Conservation (phyloP, 768 basidiomycete species). For the Artomyces pyxidatus region DNA sequence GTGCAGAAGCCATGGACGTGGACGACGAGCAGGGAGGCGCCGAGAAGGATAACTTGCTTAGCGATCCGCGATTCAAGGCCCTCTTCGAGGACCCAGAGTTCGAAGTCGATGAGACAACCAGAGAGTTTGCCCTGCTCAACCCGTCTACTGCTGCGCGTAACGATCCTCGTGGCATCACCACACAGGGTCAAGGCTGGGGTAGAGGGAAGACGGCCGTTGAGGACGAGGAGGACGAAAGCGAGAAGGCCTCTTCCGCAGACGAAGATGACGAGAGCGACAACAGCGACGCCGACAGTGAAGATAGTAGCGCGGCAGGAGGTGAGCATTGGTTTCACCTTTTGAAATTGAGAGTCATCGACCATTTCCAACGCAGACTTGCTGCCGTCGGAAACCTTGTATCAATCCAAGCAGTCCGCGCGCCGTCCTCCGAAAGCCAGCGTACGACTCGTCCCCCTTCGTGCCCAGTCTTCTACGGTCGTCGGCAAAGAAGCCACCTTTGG, state of each 20-base stretch:
- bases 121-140: constrained; percentile 90
- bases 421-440: constrained; percentile 44
- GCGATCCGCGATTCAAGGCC: constrained; percentile 82
- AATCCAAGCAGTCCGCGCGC: constrained; percentile 1
- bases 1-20: constrained; percentile 29
- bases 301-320: constrained; percentile 37
- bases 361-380: neutral
- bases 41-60: constrained; percentile 48
- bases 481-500: constrained; percentile 62
- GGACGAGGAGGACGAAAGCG: constrained; percentile 74
- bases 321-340: too few relatives aligned
- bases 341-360: neutral
- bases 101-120: constrained; percentile 78
- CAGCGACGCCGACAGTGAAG: constrained; percentile 29
- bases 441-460: constrained; percentile 59
- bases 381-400: neutral
- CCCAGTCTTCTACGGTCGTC: constrained; percentile 24
- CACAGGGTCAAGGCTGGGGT: constrained; percentile 8
- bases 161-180: constrained; percentile 7
- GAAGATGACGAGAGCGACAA: constrained; percentile 26
- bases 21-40: constrained; percentile 24
- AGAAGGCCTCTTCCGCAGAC: constrained; percentile 47
- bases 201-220: constrained; percentile 20
- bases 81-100: constrained; percentile 91
- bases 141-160: constrained; percentile 69